phyloP scores from a whole-genome alignment of 257 asterid genomes.

The Solanum megistacrolobum region DNA sequence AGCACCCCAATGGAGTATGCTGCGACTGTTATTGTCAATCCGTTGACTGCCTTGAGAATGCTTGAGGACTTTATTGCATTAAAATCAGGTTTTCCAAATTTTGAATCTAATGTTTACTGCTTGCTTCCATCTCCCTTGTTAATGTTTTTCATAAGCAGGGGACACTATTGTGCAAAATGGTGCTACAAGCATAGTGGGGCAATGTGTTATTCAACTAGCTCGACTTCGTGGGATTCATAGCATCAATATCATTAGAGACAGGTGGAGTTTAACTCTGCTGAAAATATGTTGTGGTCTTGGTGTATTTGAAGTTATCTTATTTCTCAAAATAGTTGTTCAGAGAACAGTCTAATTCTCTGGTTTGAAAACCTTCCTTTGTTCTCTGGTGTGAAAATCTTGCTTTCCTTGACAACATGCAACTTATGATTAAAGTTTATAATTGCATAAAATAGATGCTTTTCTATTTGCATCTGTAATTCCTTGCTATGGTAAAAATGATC shows the following conservation, averaged over 20 bases:
- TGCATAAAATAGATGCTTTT: neutral
- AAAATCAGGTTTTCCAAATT: constrained; percentile 51
- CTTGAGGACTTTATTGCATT: constrained; percentile 80
- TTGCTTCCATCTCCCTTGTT: constrained; percentile 4
- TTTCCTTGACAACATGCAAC: neutral
- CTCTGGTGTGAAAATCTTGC: neutral
- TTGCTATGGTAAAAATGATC: neutral
- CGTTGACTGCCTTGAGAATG: constrained; percentile 88
- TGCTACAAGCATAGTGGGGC: constrained; percentile 97
- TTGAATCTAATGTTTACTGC: neutral
- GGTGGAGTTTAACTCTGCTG: constrained; percentile 27
- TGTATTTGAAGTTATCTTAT: neutral
- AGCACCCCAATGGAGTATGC: constrained; percentile 78
- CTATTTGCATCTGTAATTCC: neutral
- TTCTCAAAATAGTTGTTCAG: neutral
- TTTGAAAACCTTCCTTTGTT: neutral
- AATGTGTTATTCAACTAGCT: constrained; percentile 91
- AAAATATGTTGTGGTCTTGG: neutral
- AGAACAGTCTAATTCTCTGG: neutral
- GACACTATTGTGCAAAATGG: constrained; percentile 93
- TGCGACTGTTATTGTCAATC: constrained; percentile 83
- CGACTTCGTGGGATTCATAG: constrained; percentile 63
- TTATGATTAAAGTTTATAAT: neutral
- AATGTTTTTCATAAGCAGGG: constrained; percentile 32
- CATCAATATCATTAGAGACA: constrained; percentile 79